Percentiles rank a stretch among this genome's conserved stretches.
Conservation (phyloP, 805 yeast species). For the Zygoascus biomembranicola region DNA sequence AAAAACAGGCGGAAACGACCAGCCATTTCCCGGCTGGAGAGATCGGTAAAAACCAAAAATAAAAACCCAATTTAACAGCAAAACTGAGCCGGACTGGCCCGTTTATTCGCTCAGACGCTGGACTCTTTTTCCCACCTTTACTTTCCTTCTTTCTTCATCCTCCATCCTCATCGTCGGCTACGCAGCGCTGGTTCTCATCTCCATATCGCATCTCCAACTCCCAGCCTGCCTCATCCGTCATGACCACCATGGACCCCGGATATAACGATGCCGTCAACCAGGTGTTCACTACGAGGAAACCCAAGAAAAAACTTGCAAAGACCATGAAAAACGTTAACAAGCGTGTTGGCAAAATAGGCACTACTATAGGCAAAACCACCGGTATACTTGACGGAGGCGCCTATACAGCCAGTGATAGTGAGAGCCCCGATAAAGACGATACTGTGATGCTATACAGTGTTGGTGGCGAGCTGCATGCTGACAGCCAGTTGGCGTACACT, state of each 20-base stretch:
- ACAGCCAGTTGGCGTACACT: constrained; percentile 1
- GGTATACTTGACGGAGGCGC: constrained; percentile 13
- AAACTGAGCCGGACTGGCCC: too few relatives aligned
- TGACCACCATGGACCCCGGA: background rate
- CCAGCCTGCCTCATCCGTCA: too few relatives aligned
- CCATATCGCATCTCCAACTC: too few relatives aligned
- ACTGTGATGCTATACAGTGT: background rate
- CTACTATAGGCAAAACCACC: constrained; percentile 10
- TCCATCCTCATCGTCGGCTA: too few relatives aligned
- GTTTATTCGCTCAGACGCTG: too few relatives aligned
- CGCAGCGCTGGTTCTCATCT: too few relatives aligned
- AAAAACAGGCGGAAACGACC: background rate
- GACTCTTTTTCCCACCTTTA: too few relatives aligned
- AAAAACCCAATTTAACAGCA: too few relatives aligned
- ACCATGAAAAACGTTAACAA: constrained; percentile 17
- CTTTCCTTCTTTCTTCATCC: too few relatives aligned
- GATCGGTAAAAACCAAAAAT: too few relatives aligned
- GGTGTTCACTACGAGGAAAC: constrained; percentile 7
- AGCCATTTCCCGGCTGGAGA: background rate
- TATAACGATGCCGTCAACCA: background rate
- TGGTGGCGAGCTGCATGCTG: background rate
- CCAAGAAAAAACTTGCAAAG: constrained; percentile 15
- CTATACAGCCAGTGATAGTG: constrained; percentile 3
- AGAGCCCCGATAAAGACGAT: background rate
- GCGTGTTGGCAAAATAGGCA: constrained; percentile 10